These are phyloP conservation scores for Tetrapisispora pingtungensis DNA, from an alignment of 805 yeast genomes.

Conservation along the genomic window DNA sequence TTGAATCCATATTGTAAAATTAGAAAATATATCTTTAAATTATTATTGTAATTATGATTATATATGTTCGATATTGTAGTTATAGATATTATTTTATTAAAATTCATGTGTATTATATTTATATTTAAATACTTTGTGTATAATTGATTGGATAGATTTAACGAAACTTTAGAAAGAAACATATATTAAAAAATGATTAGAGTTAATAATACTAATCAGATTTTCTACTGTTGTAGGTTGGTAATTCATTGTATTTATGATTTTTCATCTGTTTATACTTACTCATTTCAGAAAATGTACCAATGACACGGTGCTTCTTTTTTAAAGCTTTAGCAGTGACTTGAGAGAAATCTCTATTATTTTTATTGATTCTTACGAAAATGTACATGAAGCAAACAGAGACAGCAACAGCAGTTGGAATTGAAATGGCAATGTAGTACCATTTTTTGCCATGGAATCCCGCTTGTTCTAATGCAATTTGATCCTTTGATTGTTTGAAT, in stretches of 20 bases:
- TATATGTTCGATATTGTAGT: background rate
- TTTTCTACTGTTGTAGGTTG: conserved; percentile 11
- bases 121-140: background rate
- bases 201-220: background rate
- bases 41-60: background rate
- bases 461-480: conserved; percentile 35
- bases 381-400: conserved; percentile 55
- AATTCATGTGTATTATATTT: background rate
- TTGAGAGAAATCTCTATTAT: conserved; percentile 43
- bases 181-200: too few species aligned
- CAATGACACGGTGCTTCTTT: conserved; percentile 32
- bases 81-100: background rate
- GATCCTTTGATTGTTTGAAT: conserved; percentile 35
- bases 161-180: too few species aligned
- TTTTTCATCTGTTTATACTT: conserved; percentile 27
- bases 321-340: conserved; percentile 31
- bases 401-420: conserved; percentile 57
- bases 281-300: conserved; percentile 30
- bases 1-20: background rate
- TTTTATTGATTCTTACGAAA: conserved; percentile 46
- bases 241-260: conserved; percentile 34
- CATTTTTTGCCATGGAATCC: conserved; percentile 38
- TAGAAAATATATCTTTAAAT: background rate
- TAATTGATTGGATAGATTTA: background rate
- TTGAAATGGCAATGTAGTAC: conserved; percentile 54